phyloP scores from a whole-genome alignment of 345 rosid species.

The Citrus glauca region DNA sequence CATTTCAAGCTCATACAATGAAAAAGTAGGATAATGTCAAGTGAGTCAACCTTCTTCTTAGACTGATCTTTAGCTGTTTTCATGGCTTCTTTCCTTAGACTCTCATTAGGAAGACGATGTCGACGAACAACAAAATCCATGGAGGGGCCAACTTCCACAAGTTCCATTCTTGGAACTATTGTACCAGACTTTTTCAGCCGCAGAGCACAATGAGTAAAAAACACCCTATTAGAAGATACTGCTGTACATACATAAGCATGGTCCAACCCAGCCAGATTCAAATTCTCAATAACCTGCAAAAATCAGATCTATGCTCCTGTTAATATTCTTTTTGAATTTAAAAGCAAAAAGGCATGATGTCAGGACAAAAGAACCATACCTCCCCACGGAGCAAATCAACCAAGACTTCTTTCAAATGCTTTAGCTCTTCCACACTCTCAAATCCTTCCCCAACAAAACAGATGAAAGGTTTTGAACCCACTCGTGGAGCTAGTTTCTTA shows the following conservation, averaged over 20 bases:
- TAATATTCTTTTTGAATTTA: background rate
- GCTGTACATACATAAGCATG: slow-evolving; percentile 87
- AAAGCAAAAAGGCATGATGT: background rate
- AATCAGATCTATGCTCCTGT: slow-evolving; percentile 7
- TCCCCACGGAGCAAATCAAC: slow-evolving; percentile 83
- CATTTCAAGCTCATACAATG: background rate
- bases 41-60: slow-evolving; percentile 73
- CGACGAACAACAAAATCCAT: slow-evolving; percentile 95
- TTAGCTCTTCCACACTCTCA: slow-evolving; percentile 70
- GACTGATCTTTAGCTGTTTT: slow-evolving; percentile 58
- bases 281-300: slow-evolving; percentile 76
- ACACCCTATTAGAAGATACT: slow-evolving; percentile 55
- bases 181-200: slow-evolving; percentile 86
- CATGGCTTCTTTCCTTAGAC: slow-evolving; percentile 83
- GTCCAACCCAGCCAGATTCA: slow-evolving; percentile 84
- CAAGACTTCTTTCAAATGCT: slow-evolving; percentile 85
- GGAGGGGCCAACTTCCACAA: slow-evolving; percentile 91
- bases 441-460: slow-evolving; percentile 82
- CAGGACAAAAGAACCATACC: slow-evolving; percentile 32
- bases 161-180: slow-evolving; percentile 84
- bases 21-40: background rate
- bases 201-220: slow-evolving; percentile 78
- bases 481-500: slow-evolving; percentile 68
- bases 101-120: slow-evolving; percentile 81
- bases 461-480: slow-evolving; percentile 85